These are phyloP conservation scores for Chaetomium globosum DNA, from an alignment of 2,329 filamentous ascomycete species.

Conservation along the genomic window DNA sequence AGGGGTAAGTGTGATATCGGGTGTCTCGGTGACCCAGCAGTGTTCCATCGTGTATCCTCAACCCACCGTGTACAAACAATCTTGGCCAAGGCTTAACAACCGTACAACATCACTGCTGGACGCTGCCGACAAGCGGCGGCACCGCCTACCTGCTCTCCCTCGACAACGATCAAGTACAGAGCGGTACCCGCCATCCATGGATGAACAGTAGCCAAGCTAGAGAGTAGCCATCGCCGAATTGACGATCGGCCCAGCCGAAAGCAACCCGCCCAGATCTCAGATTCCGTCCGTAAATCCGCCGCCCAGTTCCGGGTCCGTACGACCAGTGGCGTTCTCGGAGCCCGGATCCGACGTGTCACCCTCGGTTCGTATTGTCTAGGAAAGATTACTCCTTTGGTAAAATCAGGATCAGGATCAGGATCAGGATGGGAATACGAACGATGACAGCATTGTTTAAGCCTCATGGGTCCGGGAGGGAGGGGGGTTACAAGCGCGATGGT, in stretches of 20 bases:
- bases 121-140: not conserved
- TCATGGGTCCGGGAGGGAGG: not conserved
- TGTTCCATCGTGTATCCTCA: not conserved
- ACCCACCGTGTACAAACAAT: not conserved
- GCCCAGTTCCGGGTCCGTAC: not conserved
- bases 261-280: not conserved
- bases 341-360: conserved; percentile 12
- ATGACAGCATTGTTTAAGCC: conserved; percentile 7
- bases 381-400: not conserved
- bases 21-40: not conserved
- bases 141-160: not conserved
- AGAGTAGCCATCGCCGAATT: not conserved
- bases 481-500: not conserved
- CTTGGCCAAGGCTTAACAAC: not conserved
- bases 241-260: not conserved
- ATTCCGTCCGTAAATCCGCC: conserved; percentile 2
- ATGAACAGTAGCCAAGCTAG: not conserved
- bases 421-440: not conserved
- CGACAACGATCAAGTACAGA: not conserved
- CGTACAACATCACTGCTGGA: not conserved
- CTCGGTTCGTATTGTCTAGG: not conserved
- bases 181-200: not conserved
- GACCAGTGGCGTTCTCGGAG: conserved; percentile 5
- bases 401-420: too few relatives aligned
- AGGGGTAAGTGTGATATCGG: not conserved